Conservation (phyloP, 257 asterid genomes). For the Capsicum pubescens region DNA sequence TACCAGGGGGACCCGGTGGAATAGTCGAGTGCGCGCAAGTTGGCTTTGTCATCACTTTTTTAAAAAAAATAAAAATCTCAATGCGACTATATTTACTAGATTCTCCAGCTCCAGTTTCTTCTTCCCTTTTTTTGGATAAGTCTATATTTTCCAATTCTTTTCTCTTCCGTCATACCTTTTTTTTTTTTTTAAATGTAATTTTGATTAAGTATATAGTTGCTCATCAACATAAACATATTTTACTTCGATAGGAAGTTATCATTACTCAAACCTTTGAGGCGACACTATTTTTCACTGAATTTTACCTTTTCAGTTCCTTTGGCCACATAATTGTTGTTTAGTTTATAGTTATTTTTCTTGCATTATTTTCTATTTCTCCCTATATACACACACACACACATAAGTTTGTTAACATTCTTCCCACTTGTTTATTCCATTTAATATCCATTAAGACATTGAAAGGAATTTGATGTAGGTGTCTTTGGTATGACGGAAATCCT, state of each 20-base stretch:
- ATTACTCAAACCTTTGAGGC: not conserved
- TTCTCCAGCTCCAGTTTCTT: not conserved
- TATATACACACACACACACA: not conserved
- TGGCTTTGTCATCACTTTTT: not conserved
- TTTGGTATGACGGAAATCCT: not conserved
- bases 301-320: not conserved
- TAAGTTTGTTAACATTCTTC: not conserved
- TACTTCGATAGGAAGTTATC: not conserved
- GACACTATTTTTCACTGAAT: not conserved
- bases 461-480: constrained; percentile 9
- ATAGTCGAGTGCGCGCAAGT: not conserved
- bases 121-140: not conserved
- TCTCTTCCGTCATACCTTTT: not conserved
- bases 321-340: constrained; percentile 14
- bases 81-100: not conserved
- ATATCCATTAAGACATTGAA: not conserved
- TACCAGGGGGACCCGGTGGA: not conserved
- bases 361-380: not conserved
- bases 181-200: not conserved
- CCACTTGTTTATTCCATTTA: not conserved
- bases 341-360: not conserved
- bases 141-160: not conserved
- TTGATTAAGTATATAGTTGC: not conserved
- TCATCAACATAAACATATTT: constrained; percentile 11
- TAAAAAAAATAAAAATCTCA: not conserved